Conservation (phyloP, 1,284 basidiomycete species). For the Dichomitus squalens region DNA sequence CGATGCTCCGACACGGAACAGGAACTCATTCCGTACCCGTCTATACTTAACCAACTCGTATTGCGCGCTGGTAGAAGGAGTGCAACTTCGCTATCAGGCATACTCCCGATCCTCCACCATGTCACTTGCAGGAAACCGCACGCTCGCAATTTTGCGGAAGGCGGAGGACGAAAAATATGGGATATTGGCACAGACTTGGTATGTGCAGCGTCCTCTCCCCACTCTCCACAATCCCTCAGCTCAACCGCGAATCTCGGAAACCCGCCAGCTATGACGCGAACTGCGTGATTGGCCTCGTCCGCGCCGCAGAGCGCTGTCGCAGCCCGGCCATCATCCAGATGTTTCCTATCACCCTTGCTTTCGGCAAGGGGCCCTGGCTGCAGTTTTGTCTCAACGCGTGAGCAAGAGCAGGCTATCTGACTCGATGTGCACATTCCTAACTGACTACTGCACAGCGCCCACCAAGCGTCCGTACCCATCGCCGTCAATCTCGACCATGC, state of each 20-base stretch:
- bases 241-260: background rate
- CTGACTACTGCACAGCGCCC: conserved; percentile 33
- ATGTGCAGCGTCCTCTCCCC: conserved; percentile 4
- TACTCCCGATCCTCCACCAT: conserved; percentile 4
- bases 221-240: background rate
- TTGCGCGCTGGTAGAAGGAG: too few relatives aligned
- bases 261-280: conserved; percentile 49
- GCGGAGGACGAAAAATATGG: conserved; percentile 49
- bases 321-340: conserved; percentile 50
- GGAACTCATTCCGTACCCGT: background rate
- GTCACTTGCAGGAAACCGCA: conserved; percentile 36
- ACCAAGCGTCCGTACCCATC: conserved; percentile 49
- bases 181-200: conserved; percentile 49
- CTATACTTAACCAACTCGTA: background rate
- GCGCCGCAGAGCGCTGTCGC: conserved; percentile 45
- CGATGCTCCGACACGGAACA: too few relatives aligned
- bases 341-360: conserved; percentile 49
- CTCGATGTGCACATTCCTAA: background rate
- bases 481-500: conserved; percentile 53
- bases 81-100: background rate
- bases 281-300: conserved; percentile 47
- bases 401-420: conserved; percentile 6
- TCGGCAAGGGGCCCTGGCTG: conserved; percentile 50
- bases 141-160: conserved; percentile 43
- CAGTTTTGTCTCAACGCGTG: conserved; percentile 49